phyloP scores from a whole-genome alignment of 345 rosid genomes.

The Streptanthus diversifolius region DNA sequence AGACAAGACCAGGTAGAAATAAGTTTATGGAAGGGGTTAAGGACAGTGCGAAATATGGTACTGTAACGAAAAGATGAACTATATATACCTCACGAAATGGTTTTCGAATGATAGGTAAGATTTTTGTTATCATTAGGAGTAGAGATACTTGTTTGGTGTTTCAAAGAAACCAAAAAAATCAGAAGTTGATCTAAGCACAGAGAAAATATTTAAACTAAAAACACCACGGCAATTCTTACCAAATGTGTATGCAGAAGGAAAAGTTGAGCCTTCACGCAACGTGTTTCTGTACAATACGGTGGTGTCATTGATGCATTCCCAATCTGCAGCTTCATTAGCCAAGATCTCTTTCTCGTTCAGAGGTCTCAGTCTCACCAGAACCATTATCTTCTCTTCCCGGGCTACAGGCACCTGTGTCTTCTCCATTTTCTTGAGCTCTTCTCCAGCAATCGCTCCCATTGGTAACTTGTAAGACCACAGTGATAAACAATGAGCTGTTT shows the following conservation, averaged over 20 bases:
- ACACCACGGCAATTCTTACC: constrained; percentile 46
- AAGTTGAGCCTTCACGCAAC: constrained; percentile 89
- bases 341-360: constrained; percentile 77
- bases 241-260: constrained; percentile 84
- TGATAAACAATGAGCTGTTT: constrained; percentile 24
- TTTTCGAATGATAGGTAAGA: constrained; percentile 42
- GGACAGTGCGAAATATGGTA: neutral
- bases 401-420: constrained; percentile 57
- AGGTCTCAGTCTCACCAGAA: constrained; percentile 91
- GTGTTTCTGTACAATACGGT: constrained; percentile 85
- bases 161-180: neutral
- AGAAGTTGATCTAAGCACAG: neutral
- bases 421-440: constrained; percentile 66
- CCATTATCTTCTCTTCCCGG: constrained; percentile 85
- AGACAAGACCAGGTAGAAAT: neutral
- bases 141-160: constrained; percentile 38
- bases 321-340: constrained; percentile 75
- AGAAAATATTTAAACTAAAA: neutral
- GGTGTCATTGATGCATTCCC: constrained; percentile 94
- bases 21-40: neutral
- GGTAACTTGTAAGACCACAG: constrained; percentile 34
- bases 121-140: constrained; percentile 49
- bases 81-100: constrained; percentile 40
- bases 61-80: neutral
- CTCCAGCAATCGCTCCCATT: constrained; percentile 84